Percentiles rank a stretch among this genome's conserved stretches.
Conservation (phyloP, 176 grass and related monocot genomes). For the Phragmites australis region DNA sequence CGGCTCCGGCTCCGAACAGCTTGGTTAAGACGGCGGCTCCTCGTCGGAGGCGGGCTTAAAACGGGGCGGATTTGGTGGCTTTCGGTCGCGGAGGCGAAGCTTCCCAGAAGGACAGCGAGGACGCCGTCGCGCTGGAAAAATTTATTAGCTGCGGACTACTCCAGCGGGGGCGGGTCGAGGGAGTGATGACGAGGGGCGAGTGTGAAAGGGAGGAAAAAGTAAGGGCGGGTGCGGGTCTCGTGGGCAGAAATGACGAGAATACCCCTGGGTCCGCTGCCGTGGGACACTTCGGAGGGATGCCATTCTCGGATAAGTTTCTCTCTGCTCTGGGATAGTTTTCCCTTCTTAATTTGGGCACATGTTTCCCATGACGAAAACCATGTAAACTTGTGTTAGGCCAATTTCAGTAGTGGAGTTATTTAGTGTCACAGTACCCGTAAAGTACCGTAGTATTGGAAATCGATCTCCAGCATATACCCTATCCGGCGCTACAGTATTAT, state of each 20-base stretch:
- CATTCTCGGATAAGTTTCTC: no score
- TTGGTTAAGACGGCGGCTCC: background rate
- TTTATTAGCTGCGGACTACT: background rate
- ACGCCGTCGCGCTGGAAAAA: slow-evolving; percentile 32
- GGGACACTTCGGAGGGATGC: no score
- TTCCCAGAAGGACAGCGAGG: slow-evolving; percentile 30
- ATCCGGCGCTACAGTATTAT: no score
- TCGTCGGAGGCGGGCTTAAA: slow-evolving; percentile 31
- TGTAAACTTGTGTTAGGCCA: no score
- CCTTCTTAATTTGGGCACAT: no score
- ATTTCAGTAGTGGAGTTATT: no score
- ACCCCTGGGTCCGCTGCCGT: slow-evolving; percentile 17
- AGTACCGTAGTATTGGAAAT: no score
- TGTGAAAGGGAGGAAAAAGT: slow-evolving; percentile 32
- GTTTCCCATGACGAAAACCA: no score
- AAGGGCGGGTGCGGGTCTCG: background rate
- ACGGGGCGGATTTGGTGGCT: background rate
- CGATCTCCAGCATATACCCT: no score
- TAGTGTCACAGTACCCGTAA: no score
- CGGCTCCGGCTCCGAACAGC: background rate
- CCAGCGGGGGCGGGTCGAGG: background rate
- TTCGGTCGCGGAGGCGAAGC: slow-evolving; percentile 26
- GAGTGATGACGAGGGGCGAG: slow-evolving; percentile 9
- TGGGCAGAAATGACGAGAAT: slow-evolving; percentile 17
- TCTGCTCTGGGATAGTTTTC: no score